A percentile compares a stretch with the other conserved stretches of the same genome.
These are phyloP conservation scores for Prunus mira DNA, from an alignment of 306 rosid species.

Conservation along the genomic window DNA sequence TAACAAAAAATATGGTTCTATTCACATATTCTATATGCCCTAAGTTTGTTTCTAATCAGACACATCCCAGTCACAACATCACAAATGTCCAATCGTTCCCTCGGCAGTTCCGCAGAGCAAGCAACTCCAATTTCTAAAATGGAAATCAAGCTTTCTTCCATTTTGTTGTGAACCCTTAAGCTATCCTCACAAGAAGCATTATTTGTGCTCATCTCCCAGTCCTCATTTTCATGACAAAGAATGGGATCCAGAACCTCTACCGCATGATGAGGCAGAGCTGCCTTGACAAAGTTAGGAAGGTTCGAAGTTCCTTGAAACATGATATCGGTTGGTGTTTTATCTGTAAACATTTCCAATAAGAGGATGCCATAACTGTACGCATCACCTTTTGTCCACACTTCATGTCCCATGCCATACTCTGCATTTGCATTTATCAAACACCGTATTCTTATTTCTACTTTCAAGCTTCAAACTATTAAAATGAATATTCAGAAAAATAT, in stretches of 20 bases:
- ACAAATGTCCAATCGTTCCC: background rate
- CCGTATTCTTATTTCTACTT: no score
- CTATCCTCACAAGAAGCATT: background rate
- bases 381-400: constrained; percentile 28
- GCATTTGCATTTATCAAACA: background rate
- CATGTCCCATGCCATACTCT: constrained; percentile 29
- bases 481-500: background rate
- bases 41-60: background rate
- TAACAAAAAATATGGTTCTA: no score
- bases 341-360: constrained; percentile 24
- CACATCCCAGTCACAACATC: background rate
- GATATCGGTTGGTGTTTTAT: constrained; percentile 17
- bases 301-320: constrained; percentile 12
- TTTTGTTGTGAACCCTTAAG: background rate
- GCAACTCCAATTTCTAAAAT: background rate
- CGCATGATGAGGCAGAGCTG: background rate
- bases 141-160: background rate
- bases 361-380: constrained; percentile 29
- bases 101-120: constrained; percentile 2
- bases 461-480: no score
- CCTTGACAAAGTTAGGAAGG: constrained; percentile 4
- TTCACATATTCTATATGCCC: background rate
- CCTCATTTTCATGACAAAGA: background rate
- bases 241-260: background rate
- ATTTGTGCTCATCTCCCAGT: background rate